Conservation (phyloP, 1,284 basidiomycete species). For the Butyriboletus appendiculatus region DNA sequence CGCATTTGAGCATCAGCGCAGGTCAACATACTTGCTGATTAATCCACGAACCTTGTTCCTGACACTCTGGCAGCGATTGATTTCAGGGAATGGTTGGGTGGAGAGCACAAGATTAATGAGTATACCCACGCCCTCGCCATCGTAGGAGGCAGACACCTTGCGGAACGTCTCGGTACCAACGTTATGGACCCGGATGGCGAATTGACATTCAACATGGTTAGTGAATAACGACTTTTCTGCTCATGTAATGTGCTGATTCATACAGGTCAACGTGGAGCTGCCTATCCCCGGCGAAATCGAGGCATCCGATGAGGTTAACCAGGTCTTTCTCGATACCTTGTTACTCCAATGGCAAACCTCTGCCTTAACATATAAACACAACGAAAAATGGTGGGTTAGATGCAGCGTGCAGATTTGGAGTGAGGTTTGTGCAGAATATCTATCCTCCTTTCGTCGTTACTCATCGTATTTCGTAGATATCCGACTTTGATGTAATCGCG, state of each 20-base stretch:
- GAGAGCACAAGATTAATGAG: constrained; percentile 75
- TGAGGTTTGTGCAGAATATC: constrained; percentile 49
- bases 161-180: constrained; percentile 63
- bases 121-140: constrained; percentile 79
- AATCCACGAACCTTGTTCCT: constrained; percentile 19
- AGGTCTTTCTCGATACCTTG: constrained; percentile 40
- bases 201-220: constrained; percentile 74
- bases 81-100: constrained; percentile 82
- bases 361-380: constrained; percentile 49
- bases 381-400: constrained; percentile 69
- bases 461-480: constrained; percentile 24
- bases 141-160: constrained; percentile 67
- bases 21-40: constrained; percentile 41
- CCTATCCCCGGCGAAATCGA: constrained; percentile 46
- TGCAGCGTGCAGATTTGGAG: constrained; percentile 75
- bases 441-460: too few species aligned
- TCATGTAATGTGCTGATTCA: neutral
- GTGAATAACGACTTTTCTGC: constrained; percentile 19
- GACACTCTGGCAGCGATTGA: constrained; percentile 55
- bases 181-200: constrained; percentile 65
- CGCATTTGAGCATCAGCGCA: constrained; percentile 53
- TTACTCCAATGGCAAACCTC: constrained; percentile 42
- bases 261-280: constrained; percentile 53
- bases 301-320: constrained; percentile 32
- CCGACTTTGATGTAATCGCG: constrained; percentile 34